Evolutionary conservation across 2,329 filamentous ascomycete genomes (phyloP).

Genomic region (Coniella vitis): DNA sequence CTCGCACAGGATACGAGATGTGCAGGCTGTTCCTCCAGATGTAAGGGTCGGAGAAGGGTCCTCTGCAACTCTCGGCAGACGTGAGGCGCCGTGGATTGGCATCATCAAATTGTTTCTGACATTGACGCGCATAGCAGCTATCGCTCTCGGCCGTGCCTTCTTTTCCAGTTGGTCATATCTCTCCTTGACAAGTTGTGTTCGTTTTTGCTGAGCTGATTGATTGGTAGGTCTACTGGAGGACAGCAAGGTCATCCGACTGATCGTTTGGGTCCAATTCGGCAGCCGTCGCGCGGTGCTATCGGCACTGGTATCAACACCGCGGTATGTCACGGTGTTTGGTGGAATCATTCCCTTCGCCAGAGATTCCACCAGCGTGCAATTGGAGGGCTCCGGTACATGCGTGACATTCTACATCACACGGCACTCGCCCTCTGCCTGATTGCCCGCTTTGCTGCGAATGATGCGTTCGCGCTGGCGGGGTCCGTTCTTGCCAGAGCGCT

Average conservation of each 20-base stretch:
- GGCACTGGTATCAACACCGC: slow-evolving; percentile 1
- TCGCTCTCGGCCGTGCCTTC: slow-evolving; percentile 6
- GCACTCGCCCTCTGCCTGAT: slow-evolving; percentile 85
- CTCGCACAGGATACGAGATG: too few species aligned
- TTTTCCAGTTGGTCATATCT: slow-evolving; percentile 13
- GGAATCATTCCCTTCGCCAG: too few species aligned
- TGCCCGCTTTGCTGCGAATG: slow-evolving; percentile 72
- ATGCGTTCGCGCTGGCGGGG: slow-evolving; percentile 72
- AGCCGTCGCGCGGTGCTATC: not conserved
- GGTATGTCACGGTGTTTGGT: not conserved
- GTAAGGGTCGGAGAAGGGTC: too few species aligned
- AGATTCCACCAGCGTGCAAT: not conserved
- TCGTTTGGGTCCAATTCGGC: not conserved
- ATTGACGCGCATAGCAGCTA: not conserved
- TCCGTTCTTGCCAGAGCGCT: slow-evolving; percentile 64
- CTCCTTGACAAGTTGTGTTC: slow-evolving; percentile 10
- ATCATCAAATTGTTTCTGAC: too few species aligned
- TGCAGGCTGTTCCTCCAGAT: too few species aligned
- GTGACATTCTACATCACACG: slow-evolving; percentile 58
- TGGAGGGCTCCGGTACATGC: not conserved
- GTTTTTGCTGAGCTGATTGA: not conserved
- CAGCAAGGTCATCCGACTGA: not conserved
- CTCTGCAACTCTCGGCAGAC: too few species aligned
- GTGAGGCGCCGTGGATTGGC: too few species aligned
- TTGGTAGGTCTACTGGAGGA: not conserved